Evolutionary conservation across 2,329 filamentous ascomycete species (phyloP).

Genomic region (Calonectria multiphialidica): DNA sequence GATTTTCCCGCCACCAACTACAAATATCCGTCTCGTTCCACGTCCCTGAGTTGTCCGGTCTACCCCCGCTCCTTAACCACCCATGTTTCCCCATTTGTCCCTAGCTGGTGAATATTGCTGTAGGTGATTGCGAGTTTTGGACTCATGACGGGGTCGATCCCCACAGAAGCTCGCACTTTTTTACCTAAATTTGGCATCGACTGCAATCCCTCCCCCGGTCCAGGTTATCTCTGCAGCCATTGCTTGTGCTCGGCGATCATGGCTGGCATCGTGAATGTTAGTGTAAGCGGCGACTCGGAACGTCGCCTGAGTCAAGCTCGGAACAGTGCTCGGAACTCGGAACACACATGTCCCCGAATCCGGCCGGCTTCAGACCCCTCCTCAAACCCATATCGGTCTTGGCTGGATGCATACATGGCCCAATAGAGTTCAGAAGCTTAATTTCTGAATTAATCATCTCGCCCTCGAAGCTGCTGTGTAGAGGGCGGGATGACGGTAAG

Average conservation of each 20-base stretch:
- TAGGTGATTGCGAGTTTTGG: not conserved
- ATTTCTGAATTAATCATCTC: not conserved
- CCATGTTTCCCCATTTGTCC: not conserved
- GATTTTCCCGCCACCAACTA: not conserved
- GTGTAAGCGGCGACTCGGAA: not conserved
- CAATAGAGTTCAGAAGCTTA: not conserved
- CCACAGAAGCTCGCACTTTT: not conserved
- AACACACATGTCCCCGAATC: not conserved
- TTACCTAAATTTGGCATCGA: not conserved
- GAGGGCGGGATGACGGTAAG: not conserved
- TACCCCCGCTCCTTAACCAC: not conserved
- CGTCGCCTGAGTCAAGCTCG: not conserved
- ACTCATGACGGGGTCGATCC: not conserved
- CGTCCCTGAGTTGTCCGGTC: not conserved
- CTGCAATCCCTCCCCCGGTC: not conserved
- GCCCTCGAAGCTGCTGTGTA: not conserved
- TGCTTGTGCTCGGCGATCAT: not conserved
- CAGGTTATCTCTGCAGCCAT: not conserved
- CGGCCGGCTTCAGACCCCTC: not conserved
- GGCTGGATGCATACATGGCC: not conserved
- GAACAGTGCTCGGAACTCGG: not conserved
- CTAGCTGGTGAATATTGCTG: not conserved
- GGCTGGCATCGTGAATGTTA: too few relatives aligned
- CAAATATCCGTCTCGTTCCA: not conserved
- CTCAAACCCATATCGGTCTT: not conserved